Evolutionary conservation across 192 early-diverging fungal species (phyloP).

Genomic region (Rhizoclosmatium sp.): DNA sequence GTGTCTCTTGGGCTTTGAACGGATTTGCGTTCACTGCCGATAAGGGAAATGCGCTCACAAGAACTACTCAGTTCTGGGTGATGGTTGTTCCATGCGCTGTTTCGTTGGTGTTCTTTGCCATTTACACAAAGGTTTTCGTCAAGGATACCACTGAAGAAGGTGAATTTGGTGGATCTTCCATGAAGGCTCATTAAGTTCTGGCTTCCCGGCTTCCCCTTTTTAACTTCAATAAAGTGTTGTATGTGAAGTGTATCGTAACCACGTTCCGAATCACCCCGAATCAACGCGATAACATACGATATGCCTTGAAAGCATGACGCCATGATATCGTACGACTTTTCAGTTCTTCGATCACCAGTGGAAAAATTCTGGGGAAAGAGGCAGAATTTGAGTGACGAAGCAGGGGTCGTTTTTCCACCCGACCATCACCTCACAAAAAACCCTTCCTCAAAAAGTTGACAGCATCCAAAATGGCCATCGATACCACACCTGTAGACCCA

Average conservation of each 20-base stretch:
- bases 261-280: no score
- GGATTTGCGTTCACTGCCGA: constrained; percentile 20
- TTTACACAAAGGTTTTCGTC: constrained; percentile 24
- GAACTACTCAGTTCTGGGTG: constrained; percentile 26
- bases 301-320: no score
- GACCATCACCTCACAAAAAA: neutral
- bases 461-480: constrained; percentile 38
- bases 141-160: constrained; percentile 21
- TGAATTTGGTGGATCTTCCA: no score
- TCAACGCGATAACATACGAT: no score
- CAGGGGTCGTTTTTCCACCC: neutral
- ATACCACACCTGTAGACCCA: constrained; percentile 39
- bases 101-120: constrained; percentile 8
- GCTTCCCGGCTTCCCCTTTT: no score
- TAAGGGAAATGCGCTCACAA: constrained; percentile 14
- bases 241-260: no score
- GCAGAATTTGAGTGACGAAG: neutral
- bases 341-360: neutral
- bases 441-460: neutral
- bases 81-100: constrained; percentile 31
- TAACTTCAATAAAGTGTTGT: no score
- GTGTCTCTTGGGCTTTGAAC: constrained; percentile 31
- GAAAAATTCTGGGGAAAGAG: neutral
- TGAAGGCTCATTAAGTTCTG: no score
- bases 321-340: no score